These are phyloP conservation scores for Castanea mollissima DNA, from an alignment of 306 rosid genomes.

Conservation along the genomic window DNA sequence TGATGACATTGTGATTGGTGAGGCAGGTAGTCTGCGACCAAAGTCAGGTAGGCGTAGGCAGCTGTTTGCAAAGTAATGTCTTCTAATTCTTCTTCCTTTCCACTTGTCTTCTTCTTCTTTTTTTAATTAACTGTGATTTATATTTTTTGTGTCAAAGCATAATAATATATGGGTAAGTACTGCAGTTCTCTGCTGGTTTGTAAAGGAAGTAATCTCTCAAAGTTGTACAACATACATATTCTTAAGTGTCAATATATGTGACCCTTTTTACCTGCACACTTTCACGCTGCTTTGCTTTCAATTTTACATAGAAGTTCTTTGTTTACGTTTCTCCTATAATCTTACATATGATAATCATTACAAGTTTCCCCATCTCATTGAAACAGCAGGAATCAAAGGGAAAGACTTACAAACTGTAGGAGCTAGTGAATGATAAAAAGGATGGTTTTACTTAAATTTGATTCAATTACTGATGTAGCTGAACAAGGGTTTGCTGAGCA, in stretches of 20 bases:
- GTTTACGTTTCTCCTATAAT: background rate
- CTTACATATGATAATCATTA: background rate
- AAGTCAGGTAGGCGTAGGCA: constrained; percentile 64
- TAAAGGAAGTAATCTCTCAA: constrained; percentile 35
- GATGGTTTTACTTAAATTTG: too few relatives aligned
- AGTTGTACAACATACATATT: constrained; percentile 30
- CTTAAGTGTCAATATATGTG: constrained; percentile 10
- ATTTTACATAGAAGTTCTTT: background rate
- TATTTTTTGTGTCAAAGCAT: constrained; percentile 16
- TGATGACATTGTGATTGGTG: constrained; percentile 67
- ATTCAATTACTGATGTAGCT: too few relatives aligned
- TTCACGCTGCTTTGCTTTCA: background rate
- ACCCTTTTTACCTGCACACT: background rate
- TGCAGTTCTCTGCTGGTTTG: constrained; percentile 31
- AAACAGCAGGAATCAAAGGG: background rate
- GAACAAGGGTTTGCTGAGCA: too few relatives aligned
- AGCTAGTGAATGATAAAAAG: too few relatives aligned
- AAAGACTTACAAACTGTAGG: too few relatives aligned
- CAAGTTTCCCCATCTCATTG: background rate
- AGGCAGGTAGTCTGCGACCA: constrained; percentile 53
- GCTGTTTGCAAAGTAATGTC: constrained; percentile 55
- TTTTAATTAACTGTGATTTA: constrained; percentile 12
- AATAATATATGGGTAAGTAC: constrained; percentile 23
- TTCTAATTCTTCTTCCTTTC: constrained; percentile 1
- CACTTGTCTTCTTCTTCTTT: background rate